Evolutionary conservation across 768 basidiomycete species (phyloP).

Genomic region (Pulveroboletus ravenelii): DNA sequence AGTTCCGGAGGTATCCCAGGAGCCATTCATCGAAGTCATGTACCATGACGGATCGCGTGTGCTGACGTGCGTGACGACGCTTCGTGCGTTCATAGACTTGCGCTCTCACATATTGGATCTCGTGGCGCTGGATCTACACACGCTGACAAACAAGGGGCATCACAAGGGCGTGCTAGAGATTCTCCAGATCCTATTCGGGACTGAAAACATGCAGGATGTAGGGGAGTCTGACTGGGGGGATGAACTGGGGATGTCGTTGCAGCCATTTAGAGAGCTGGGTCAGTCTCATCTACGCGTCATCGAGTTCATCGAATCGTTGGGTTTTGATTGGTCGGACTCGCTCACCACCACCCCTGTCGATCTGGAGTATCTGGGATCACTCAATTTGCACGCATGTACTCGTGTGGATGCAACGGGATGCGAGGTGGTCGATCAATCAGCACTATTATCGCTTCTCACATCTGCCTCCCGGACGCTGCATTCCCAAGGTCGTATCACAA

Average conservation of each 20-base stretch:
- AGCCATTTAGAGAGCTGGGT: slow-evolving; percentile 64
- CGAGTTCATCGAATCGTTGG: slow-evolving; percentile 81
- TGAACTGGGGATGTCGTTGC: slow-evolving; percentile 33
- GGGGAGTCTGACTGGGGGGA: slow-evolving; percentile 38
- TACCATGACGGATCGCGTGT: slow-evolving; percentile 72
- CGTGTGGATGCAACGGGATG: slow-evolving; percentile 68
- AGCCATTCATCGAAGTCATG: slow-evolving; percentile 51
- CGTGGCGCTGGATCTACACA: slow-evolving; percentile 83
- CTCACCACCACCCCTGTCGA: slow-evolving; percentile 53
- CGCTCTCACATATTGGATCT: slow-evolving; percentile 84
- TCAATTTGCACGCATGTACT: slow-evolving; percentile 69
- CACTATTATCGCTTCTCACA: slow-evolving; percentile 66
- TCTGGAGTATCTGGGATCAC: slow-evolving; percentile 57
- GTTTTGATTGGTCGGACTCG: slow-evolving; percentile 85
- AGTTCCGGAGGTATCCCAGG: slow-evolving; percentile 46
- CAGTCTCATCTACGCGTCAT: slow-evolving; percentile 84
- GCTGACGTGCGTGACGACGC: slow-evolving; percentile 58
- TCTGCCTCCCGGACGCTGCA: slow-evolving; percentile 58
- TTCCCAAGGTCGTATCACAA: slow-evolving; percentile 61
- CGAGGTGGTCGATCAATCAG: slow-evolving; percentile 73
- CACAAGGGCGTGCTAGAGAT: slow-evolving; percentile 68
- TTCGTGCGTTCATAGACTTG: slow-evolving; percentile 74
- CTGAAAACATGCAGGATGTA: slow-evolving; percentile 45
- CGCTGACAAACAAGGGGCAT: slow-evolving; percentile 75
- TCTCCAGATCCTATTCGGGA: slow-evolving; percentile 77